Percentiles rank a stretch among this genome's conserved stretches.
Conservation (phyloP, 129 eudicot species). For the Glebionis coronaria region DNA sequence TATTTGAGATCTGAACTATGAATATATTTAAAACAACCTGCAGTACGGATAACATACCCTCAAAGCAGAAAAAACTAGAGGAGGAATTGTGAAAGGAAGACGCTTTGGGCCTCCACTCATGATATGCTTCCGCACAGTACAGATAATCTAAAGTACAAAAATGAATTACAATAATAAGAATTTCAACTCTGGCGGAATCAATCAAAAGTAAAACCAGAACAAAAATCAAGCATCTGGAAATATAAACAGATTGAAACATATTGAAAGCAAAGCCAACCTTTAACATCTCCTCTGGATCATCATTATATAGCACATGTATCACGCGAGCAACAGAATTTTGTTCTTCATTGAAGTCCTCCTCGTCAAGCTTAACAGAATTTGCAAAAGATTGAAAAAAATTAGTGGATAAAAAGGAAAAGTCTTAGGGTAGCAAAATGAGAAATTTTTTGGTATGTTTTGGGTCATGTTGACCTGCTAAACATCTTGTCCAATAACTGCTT, state of each 20-base stretch:
- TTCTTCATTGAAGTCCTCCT: constrained; percentile 97
- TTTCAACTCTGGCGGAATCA: too few relatives aligned
- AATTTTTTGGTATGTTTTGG: too few relatives aligned
- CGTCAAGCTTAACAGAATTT: constrained; percentile 62
- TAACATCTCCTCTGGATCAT: constrained; percentile 97
- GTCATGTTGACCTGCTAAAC: too few relatives aligned
- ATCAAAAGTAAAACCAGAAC: too few relatives aligned
- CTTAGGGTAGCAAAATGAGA: neutral
- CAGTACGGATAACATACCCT: constrained; percentile 49
- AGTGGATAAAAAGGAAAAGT: neutral
- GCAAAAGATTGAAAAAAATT: neutral
- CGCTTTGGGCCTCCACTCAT: constrained; percentile 91
- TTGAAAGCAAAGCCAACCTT: constrained; percentile 47
- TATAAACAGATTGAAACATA: neutral
- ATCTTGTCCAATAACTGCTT: too few relatives aligned
- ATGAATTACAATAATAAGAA: neutral
- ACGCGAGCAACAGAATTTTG: constrained; percentile 96
- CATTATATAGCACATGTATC: constrained; percentile 86
- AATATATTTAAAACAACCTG: constrained; percentile 7
- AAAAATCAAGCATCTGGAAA: neutral
- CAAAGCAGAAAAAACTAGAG: constrained; percentile 89
- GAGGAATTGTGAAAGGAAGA: constrained; percentile 90
- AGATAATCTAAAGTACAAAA: constrained; percentile 58
- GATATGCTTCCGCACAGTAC: constrained; percentile 74
- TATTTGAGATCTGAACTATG: constrained; percentile 13